Conservation (phyloP, 139 green algal species). For the Picochlorum sp. region DNA sequence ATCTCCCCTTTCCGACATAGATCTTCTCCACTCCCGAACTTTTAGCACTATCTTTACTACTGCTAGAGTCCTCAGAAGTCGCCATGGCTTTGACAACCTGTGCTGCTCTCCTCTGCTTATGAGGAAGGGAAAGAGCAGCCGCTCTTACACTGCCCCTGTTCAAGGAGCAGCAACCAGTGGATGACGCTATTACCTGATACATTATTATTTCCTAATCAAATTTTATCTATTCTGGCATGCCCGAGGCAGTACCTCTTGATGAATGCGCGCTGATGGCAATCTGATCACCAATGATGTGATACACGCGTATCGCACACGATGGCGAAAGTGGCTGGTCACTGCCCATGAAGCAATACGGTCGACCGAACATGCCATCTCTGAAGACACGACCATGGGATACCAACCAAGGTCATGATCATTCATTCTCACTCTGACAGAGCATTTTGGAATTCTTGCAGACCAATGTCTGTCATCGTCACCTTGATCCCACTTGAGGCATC, state of each 20-base stretch:
- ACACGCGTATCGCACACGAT: not conserved
- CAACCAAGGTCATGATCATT: constrained; percentile 34
- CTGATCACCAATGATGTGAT: no score
- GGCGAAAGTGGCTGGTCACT: not conserved
- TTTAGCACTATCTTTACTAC: not conserved
- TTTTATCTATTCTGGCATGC: not conserved
- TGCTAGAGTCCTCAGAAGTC: not conserved
- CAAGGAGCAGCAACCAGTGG: constrained; percentile 74
- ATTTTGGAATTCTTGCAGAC: constrained; percentile 18
- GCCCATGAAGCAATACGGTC: not conserved
- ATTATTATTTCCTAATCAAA: constrained; percentile 2
- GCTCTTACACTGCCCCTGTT: constrained; percentile 47
- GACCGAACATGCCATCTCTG: not conserved
- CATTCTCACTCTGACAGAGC: not conserved
- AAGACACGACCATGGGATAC: constrained; percentile 33
- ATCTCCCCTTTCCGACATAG: constrained; percentile 29
- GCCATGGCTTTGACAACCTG: not conserved
- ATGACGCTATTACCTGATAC: constrained; percentile 16
- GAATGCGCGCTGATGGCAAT: no score
- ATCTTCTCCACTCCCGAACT: constrained; percentile 19
- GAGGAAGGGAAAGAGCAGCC: not conserved
- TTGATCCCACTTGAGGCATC: constrained; percentile 29
- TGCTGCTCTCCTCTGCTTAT: not conserved
- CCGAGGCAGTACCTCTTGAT: not conserved
- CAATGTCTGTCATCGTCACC: constrained; percentile 30